Base-by-base conservation (phyloP, 805 yeast genomes). In the Spathaspora passalidarum region DNA sequence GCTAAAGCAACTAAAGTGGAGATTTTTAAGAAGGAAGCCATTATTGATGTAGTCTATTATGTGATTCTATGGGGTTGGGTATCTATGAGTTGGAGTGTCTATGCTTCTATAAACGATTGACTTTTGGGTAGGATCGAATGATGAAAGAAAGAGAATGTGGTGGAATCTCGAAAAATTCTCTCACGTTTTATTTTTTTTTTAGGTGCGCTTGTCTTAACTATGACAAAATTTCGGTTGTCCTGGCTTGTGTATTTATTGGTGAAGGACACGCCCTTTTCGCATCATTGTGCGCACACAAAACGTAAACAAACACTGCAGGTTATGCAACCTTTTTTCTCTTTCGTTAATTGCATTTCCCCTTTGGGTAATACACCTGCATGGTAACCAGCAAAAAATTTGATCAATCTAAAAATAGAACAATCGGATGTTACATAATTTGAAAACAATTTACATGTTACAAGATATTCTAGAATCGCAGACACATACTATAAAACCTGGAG, bases 1-100 rank as follows among this genome's bases (percentile, higher is more conserved):
- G 76, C 72, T 48, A 73, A 55, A 20, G 66, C 66, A 42, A 62
- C 53, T 38, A 60, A 53, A 29, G 62, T 53, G 39, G 69, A 55
- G 52, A 51, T 42, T 53, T 45, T 46, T 14, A 50, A 48, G 14
- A 46, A 48, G 16, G 45, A 42, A 23, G 36, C 45, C 51, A 48
- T 48, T 11, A 32, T 32, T 6, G 23, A 9, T 19, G 38, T 16
- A 36, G 6, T 7, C n/a, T n/a, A n/a, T n/a, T n/a, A n/a, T n/a
- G n/a, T n/a, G n/a, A n/a, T n/a, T n/a, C n/a, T n/a, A n/a, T n/a
- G n/a, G n/a, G n/a, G 20, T 10, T 17, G 38, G 38, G 23, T 8
- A 17, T 18, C 19, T 18, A 29, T 29, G 17, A 35, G 19, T 26
- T 10, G 32, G 10, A 26, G 32, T 26, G 32, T 10, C 13, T 10